phyloP scores from a whole-genome alignment of 2,329 filamentous ascomycete species.

The Curvularia hawaiiensis region DNA sequence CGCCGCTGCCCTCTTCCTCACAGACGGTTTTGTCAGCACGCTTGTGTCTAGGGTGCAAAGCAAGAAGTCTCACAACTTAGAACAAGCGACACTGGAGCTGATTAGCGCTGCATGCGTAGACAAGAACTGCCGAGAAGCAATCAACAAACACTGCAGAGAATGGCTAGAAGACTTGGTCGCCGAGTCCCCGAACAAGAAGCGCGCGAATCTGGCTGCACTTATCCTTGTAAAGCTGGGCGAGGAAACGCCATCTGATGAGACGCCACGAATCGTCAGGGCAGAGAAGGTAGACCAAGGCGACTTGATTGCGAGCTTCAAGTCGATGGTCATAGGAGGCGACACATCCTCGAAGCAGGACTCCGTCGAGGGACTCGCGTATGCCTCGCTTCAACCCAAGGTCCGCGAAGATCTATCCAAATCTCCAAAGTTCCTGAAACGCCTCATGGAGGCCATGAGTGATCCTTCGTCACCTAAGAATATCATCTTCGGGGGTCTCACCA shows the following conservation, averaged over 20 bases:
- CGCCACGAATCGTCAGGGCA: constrained; percentile 39
- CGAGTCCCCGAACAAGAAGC: constrained; percentile 65
- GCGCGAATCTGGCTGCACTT: constrained; percentile 58
- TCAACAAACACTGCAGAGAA: constrained; percentile 80
- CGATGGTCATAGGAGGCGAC: constrained; percentile 67
- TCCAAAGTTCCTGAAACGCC: constrained; percentile 67
- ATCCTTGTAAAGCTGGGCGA: constrained; percentile 63
- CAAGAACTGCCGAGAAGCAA: constrained; percentile 77
- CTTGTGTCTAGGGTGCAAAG: constrained; percentile 78
- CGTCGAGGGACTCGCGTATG: constrained; percentile 90
- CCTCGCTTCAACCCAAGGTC: constrained; percentile 81
- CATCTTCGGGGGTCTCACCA: constrained; percentile 84
- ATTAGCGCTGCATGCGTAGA: constrained; percentile 92
- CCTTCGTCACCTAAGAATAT: constrained; percentile 58
- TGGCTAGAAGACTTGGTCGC: constrained; percentile 88
- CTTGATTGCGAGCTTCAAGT: constrained; percentile 62
- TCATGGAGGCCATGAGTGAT: constrained; percentile 65
- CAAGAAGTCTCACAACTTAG: constrained; percentile 84
- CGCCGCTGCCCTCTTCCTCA: constrained; percentile 80
- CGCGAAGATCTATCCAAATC: constrained; percentile 82
- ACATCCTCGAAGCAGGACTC: constrained; percentile 68
- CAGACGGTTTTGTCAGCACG: constrained; percentile 80
- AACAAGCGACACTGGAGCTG: constrained; percentile 85
- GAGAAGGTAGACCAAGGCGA: constrained; percentile 50
- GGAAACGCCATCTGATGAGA: constrained; percentile 39